Percentiles rank a stretch among this genome's conserved stretches.
Conservation (phyloP, 192 early-diverging fungal genomes). For the Dispira parvispora region DNA sequence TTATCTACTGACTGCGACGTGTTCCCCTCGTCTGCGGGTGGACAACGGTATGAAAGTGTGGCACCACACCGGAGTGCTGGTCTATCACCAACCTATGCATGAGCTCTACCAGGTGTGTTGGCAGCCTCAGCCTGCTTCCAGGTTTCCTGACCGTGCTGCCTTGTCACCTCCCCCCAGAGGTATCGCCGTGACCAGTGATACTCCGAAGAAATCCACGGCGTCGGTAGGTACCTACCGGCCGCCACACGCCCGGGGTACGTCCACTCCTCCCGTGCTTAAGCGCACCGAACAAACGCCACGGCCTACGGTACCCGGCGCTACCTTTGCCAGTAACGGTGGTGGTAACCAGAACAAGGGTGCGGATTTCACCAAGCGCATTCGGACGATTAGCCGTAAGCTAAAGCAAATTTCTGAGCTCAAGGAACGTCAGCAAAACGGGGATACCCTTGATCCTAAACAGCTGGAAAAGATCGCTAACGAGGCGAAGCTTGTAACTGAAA, state of each 20-base stretch:
- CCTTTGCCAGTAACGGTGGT: neutral
- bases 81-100: slow-evolving; percentile 55
- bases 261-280: neutral
- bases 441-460: neutral
- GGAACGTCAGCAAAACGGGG: neutral
- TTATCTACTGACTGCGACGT: slow-evolving; percentile 81
- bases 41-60: slow-evolving; percentile 96
- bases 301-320: neutral
- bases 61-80: slow-evolving; percentile 81
- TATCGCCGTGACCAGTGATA: neutral
- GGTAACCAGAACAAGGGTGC: neutral
- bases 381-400: neutral
- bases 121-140: slow-evolving; percentile 41
- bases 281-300: neutral
- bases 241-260: neutral
- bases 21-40: slow-evolving; percentile 86
- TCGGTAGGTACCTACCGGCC: neutral
- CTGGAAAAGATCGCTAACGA: neutral
- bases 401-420: neutral
- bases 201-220: neutral
- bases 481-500: neutral
- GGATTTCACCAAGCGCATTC: neutral
- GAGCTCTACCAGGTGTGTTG: slow-evolving; percentile 78
- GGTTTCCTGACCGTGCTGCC: slow-evolving; percentile 60
- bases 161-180: slow-evolving; percentile 48